phyloP scores from a whole-genome alignment of 2,329 filamentous ascomycete genomes.

The Teratosphaeria viscida region DNA sequence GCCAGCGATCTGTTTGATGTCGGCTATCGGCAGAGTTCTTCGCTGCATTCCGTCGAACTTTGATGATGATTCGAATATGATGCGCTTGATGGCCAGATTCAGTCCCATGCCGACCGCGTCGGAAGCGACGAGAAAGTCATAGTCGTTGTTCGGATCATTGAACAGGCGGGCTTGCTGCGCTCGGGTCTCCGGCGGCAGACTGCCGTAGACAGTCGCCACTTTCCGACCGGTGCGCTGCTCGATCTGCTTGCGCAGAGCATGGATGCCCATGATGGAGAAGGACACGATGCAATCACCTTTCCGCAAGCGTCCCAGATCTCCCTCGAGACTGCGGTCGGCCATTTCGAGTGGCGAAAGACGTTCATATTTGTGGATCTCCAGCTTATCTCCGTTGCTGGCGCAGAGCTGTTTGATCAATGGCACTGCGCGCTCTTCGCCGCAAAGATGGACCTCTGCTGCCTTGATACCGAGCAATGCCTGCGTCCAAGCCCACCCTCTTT shows the following conservation, averaged over 20 bases:
- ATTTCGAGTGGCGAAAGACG: constrained; percentile 69
- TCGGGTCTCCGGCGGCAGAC: constrained; percentile 81
- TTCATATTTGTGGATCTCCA: constrained; percentile 72
- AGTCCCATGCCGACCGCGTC: constrained; percentile 97
- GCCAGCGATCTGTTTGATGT: constrained; percentile 91
- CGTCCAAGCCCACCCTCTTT: constrained; percentile 91
- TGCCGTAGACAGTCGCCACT: constrained; percentile 88
- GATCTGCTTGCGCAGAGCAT: constrained; percentile 66
- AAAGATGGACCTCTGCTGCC: constrained; percentile 84
- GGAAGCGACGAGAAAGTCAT: constrained; percentile 86
- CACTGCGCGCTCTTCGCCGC: constrained; percentile 77
- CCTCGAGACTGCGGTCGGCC: constrained; percentile 51
- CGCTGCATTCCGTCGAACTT: constrained; percentile 58
- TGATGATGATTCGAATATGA: constrained; percentile 69
- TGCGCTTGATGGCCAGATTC: constrained; percentile 78
- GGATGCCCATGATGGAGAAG: constrained; percentile 74
- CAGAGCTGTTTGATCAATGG: constrained; percentile 69
- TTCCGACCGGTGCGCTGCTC: constrained; percentile 65
- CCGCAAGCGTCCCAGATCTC: constrained; percentile 54
- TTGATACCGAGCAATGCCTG: constrained; percentile 77
- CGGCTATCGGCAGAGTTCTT: constrained; percentile 55
- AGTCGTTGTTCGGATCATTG: constrained; percentile 91
- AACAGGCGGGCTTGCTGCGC: constrained; percentile 86
- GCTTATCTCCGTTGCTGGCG: constrained; percentile 67
- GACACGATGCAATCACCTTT: constrained; percentile 88